These are phyloP conservation scores for Trametes maxima DNA, from an alignment of 768 basidiomycete genomes.

Conservation along the genomic window DNA sequence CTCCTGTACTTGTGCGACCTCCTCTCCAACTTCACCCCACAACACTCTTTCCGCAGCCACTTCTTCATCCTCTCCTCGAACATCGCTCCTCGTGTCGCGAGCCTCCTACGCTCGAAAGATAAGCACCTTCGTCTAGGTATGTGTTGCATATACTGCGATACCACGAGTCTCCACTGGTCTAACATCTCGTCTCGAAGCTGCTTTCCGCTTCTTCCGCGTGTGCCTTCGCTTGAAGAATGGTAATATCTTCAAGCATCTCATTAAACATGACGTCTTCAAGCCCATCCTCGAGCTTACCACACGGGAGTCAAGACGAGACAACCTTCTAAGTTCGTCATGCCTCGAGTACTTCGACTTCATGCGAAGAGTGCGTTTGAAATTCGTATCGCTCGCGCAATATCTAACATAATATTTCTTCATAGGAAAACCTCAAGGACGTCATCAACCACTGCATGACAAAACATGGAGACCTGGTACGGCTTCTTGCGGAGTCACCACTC, in stretches of 20 bases:
- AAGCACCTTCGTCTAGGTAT: constrained; percentile 92
- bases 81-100: constrained; percentile 72
- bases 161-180: not conserved
- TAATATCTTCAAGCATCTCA: constrained; percentile 71
- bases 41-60: constrained; percentile 91
- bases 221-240: constrained; percentile 81
- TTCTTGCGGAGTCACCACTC: constrained; percentile 60
- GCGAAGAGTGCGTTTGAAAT: constrained; percentile 57
- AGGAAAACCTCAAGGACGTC: constrained; percentile 89
- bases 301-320: constrained; percentile 84
- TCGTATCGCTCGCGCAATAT: not conserved
- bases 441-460: constrained; percentile 83
- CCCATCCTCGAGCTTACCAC: constrained; percentile 85
- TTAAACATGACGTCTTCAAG: constrained; percentile 82
- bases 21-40: constrained; percentile 82
- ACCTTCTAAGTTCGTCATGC: constrained; percentile 91
- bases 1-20: constrained; percentile 90
- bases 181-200: constrained; percentile 51
- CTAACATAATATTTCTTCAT: constrained; percentile 7
- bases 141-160: constrained; percentile 31
- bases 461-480: constrained; percentile 66
- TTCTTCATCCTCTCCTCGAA: constrained; percentile 85
- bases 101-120: constrained; percentile 78
- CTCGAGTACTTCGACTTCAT: constrained; percentile 95
- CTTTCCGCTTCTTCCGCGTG: constrained; percentile 89